Evolutionary conservation across 2,329 filamentous ascomycete species (phyloP).

Genomic region (Myriosclerotinia scirpicola): DNA sequence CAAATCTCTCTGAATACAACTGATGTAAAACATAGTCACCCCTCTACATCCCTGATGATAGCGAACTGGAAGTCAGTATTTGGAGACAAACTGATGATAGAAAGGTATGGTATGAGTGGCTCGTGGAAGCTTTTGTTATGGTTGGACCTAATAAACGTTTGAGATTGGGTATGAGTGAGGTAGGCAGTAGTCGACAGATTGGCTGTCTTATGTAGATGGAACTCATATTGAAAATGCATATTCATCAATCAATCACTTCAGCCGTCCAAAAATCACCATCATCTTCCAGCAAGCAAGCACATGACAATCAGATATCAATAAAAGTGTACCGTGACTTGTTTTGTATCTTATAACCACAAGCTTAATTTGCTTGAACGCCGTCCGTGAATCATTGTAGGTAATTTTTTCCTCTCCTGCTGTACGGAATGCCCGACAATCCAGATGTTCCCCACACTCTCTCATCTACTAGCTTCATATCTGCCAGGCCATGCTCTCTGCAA

Average conservation of each 20-base stretch:
- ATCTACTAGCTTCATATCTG: background rate
- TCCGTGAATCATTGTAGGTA: conserved; percentile 30
- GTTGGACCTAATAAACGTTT: conserved; percentile 59
- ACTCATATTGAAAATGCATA: background rate
- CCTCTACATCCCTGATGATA: conserved; percentile 78
- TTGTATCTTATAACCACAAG: conserved; percentile 14
- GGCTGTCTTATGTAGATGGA: conserved; percentile 65
- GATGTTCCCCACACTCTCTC: background rate
- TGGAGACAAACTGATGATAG: conserved; percentile 94
- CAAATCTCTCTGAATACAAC: background rate
- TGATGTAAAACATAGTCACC: conserved; percentile 60
- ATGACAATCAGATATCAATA: background rate
- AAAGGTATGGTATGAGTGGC: conserved; percentile 99
- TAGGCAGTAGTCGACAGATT: conserved; percentile 68
- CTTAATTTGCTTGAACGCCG: conserved; percentile 35
- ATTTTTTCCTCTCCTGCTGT: conserved; percentile 13
- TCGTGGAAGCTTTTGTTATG: conserved; percentile 79
- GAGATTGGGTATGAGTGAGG: conserved; percentile 64
- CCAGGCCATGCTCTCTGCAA: background rate
- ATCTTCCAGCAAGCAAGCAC: background rate
- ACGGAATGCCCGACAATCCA: background rate
- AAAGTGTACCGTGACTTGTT: conserved; percentile 3
- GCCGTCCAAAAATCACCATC: background rate
- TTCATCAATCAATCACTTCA: background rate
- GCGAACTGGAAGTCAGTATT: conserved; percentile 88